phyloP scores from a whole-genome alignment of 2,329 filamentous ascomycete species.

The Paramyrothecium roridum region DNA sequence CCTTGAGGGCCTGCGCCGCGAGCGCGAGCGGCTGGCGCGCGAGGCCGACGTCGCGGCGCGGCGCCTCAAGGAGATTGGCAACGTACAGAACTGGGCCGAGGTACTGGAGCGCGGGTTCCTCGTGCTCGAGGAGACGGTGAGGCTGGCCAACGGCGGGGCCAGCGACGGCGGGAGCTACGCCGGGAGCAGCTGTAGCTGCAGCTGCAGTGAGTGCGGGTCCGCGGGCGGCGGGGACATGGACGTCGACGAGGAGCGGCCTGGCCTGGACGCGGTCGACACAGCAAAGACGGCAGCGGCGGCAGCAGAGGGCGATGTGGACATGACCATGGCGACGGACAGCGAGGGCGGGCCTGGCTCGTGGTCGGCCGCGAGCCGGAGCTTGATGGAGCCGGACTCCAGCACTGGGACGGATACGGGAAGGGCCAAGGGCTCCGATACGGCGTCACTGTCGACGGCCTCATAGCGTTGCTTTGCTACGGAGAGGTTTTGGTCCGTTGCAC shows the following conservation, averaged over 20 bases:
- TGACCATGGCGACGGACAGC: conserved; percentile 14
- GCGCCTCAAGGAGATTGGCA: conserved; percentile 72
- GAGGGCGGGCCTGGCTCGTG: conserved; percentile 19
- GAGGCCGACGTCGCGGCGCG: conserved; percentile 61
- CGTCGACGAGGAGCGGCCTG: conserved; percentile 6
- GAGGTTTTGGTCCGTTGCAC: not conserved
- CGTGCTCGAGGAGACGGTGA: conserved; percentile 61
- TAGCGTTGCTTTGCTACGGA: conserved; percentile 4
- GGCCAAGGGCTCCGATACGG: conserved; percentile 34
- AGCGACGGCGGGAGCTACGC: conserved; percentile 9
- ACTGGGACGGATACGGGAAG: conserved; percentile 26
- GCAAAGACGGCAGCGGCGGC: conserved; percentile 9
- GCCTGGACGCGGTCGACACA: conserved; percentile 6
- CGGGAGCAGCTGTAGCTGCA: conserved; percentile 23
- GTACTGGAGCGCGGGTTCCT: conserved; percentile 68
- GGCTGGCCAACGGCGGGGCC: conserved; percentile 43
- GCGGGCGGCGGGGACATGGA: conserved; percentile 13
- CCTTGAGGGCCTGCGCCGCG: conserved; percentile 56
- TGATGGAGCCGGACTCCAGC: conserved; percentile 33
- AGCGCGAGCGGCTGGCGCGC: conserved; percentile 63
- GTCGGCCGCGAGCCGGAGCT: conserved; percentile 34
- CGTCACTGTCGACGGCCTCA: conserved; percentile 29
- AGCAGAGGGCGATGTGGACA: conserved; percentile 9
- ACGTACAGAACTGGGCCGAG: conserved; percentile 86
- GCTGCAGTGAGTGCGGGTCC: conserved; percentile 33